These are phyloP conservation scores for Mycena galericulata DNA, from an alignment of 768 basidiomycete species.

Conservation along the genomic window DNA sequence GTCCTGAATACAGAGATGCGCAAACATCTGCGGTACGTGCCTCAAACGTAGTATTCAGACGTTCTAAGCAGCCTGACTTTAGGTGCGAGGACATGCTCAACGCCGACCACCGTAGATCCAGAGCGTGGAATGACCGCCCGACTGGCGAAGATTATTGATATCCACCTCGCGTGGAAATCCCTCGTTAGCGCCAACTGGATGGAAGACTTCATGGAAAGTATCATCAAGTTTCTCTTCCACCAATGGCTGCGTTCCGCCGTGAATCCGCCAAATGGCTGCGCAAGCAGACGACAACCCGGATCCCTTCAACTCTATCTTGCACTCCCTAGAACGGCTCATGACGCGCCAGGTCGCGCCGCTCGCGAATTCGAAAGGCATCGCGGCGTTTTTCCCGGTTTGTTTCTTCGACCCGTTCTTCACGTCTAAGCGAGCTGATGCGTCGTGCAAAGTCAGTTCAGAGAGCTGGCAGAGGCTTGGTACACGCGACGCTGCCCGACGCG, in stretches of 20 bases:
- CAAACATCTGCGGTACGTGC: conserved; percentile 9
- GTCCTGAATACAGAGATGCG: conserved; percentile 12
- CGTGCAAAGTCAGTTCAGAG: conserved; percentile 10
- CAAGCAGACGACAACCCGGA: conserved; percentile 8
- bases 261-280: conserved; percentile 19
- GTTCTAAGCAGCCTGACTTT: neutral
- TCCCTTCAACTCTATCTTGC: conserved; percentile 11
- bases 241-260: neutral
- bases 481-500: conserved; percentile 11
- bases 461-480: conserved; percentile 14
- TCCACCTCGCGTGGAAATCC: conserved; percentile 16
- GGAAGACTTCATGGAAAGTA: neutral
- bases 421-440: neutral
- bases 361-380: conserved; percentile 15
- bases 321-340: conserved; percentile 12
- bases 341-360: conserved; percentile 16
- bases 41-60: neutral
- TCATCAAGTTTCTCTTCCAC: neutral
- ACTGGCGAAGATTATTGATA: too few relatives aligned
- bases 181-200: neutral
- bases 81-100: conserved; percentile 19
- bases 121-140: conserved; percentile 17
- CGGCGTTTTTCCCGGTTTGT: conserved; percentile 12
- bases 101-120: neutral
- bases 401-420: neutral